Evolutionary conservation across 768 basidiomycete genomes (phyloP), one percentile per base, ranked within the genome.

Genomic region (Boletellus ananas): DNA sequence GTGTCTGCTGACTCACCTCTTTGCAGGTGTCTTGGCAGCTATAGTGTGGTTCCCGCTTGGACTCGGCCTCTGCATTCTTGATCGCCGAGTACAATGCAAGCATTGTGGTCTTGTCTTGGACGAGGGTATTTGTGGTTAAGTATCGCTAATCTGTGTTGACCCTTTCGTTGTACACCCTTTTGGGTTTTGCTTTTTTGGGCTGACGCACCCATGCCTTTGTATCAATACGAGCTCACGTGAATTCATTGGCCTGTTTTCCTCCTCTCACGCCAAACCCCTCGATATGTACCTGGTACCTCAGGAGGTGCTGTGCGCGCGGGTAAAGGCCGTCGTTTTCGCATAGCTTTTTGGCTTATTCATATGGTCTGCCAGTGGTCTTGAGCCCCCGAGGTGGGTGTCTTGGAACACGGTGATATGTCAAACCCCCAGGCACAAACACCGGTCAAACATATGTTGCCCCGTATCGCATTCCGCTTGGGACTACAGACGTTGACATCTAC

Each of bases 31-130:
- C 29, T 69, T 93, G n/a, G 86, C 86, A 8, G 90, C 90, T 4
- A 70, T 93, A 21, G 72, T 92, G 51, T 92, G 88, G 90, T 93
- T 93, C 72, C 90, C 90, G 4, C 67, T 91, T 0, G 90, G 90
- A 5, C 76, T 93, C 34, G 87, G 82, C 2, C 70, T 86, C 6
- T 93, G 90, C 59, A 67, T 92, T 9, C 73, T 93, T 21, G 90
- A 93, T 64, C 77, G 85, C 38, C 71, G 75, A 43, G 84, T 87
- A 25, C 76, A 74, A 54, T 93, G 90, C 67, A 66, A 61, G 21
- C 71, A 76, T n/a, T 80, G 79, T 34, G 76, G 76, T 5, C 40
- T 52, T 23, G 37, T 66, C 3, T 49, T 79, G 14, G 71, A 74
- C 29, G 59, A 71, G 3, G 73, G 75, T n/a, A 44, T 72, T 0